Evolutionary conservation across 2,329 filamentous ascomycete genomes (phyloP).

Genomic region (Dichotomopilus funicola): DNA sequence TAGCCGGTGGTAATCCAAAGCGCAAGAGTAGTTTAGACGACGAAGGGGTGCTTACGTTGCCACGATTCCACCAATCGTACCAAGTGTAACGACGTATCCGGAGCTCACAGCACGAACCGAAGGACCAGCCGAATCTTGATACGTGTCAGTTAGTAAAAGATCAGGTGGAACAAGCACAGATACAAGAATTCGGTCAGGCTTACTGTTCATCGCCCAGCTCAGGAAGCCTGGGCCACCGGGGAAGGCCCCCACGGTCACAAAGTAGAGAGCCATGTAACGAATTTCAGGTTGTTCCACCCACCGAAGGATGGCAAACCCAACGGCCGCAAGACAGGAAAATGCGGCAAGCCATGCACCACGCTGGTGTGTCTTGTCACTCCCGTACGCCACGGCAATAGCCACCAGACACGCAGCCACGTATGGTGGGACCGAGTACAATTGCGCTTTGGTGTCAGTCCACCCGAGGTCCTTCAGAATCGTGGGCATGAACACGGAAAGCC

Average conservation of each 20-base stretch:
- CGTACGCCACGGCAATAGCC: slow-evolving; percentile 34
- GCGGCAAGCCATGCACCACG: slow-evolving; percentile 36
- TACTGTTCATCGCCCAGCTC: slow-evolving; percentile 50
- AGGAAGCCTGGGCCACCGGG: slow-evolving; percentile 53
- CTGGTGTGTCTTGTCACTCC: slow-evolving; percentile 37
- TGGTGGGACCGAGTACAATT: slow-evolving; percentile 40
- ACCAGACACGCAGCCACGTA: slow-evolving; percentile 37
- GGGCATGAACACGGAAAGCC: slow-evolving; percentile 43
- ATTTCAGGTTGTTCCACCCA: slow-evolving; percentile 38
- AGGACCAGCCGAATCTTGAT: slow-evolving; percentile 45
- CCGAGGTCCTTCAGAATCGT: slow-evolving; percentile 40
- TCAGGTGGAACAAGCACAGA: slow-evolving; percentile 19
- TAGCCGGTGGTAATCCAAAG: too few relatives aligned
- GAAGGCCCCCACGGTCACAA: slow-evolving; percentile 50
- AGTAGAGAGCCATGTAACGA: slow-evolving; percentile 47
- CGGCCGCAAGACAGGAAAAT: slow-evolving; percentile 38
- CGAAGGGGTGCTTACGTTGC: slow-evolving; percentile 39
- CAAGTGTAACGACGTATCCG: slow-evolving; percentile 48
- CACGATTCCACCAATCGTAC: slow-evolving; percentile 51
- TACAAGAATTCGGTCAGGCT: background rate
- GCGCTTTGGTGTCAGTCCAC: slow-evolving; percentile 34
- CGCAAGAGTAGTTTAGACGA: too few relatives aligned
- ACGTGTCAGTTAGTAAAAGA: background rate
- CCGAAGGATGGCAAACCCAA: slow-evolving; percentile 47
- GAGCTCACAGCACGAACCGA: slow-evolving; percentile 49